Base-by-base conservation (phyloP, 83 land plant species). In the Thuja plicata region DNA sequence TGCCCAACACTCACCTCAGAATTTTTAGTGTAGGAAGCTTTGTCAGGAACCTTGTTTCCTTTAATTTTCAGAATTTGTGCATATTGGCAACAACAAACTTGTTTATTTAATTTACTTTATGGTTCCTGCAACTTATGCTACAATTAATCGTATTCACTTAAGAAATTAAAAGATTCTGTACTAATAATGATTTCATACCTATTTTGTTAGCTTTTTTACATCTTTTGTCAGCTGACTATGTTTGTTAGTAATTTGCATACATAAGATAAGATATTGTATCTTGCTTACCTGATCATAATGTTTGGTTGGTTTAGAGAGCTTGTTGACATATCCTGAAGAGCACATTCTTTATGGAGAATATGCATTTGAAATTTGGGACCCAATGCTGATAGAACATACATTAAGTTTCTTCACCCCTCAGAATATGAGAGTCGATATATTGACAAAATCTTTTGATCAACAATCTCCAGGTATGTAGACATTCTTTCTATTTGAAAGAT, bases 341-440 rank as follows among this genome's bases (percentile, higher is more conserved):
- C 88, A 93, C 70, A 82, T 87, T 57, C 81, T 93, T 16, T 93
- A 91, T 87, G 94, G 94, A 48, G 93, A 93, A 60, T 93, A 89
- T 79, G 91, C 93, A 2, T 90, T 88, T 87, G 93, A 93, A 81
- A 32, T 84, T 32, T 93, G 94, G 94, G 93, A 93, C 74, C 92
- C 93, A 16, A 55, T 60, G 46, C 86, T 91, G 6, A 79, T 89
- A 17, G 88, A 90, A 40, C 88, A 87, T 45, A 55, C 91, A 48
- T 35, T 93, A 77, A 71, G 55, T 50, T 88, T 43, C 41, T 73
- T 93, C 32, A 92, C 50, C 40, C 94, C 94, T 37, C 34, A 87
- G 16, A 93, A 91, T 45, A 91, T 93, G 94, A 89, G 94, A 50
- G 87, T 93, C 38, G 94, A 93, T 85, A 85, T 93, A 55, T 89